Base-by-base conservation (phyloP, 176 grass and related monocot genomes). In the Zizania latifolia region DNA sequence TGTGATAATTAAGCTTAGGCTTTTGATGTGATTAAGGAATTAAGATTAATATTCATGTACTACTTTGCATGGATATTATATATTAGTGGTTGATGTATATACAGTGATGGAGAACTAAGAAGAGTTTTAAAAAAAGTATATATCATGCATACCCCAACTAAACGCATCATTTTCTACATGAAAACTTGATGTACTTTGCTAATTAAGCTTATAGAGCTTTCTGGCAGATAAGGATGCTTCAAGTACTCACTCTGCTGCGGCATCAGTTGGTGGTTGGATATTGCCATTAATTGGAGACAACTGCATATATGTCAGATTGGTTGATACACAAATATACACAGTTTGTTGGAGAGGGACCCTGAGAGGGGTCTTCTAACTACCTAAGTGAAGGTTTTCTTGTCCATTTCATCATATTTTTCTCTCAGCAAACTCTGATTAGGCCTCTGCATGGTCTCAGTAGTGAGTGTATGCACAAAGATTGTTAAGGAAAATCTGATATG, bases 351-450 rank as follows among this genome's bases (percentile, higher is more conserved):
- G 80, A 79, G 75, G 80, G 80, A 61, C 80, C 79, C 62, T 57
- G 75, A 88, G 80, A 88, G 75, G 68, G 81, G 71, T 78, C 54
- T 88, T 80, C 86, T 88, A 84, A 84, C 86, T 79, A 79, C 80
- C 80, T 56, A 81, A 69, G 78, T 64, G 86, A 79, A 70, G 61
- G 70, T 84, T 84, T 79, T 80, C 22, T 79, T 80, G 55, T 64
- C 75, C 75, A 76, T 79, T 70, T 88, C 81, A 78, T 69, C 44
- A 70, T 84, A 78, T 88, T 79, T 80, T n/a, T 43, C 70, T 63
- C 43, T 43, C 86, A 80, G 79, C 86, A 61, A 75, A 80, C 81
- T 83, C 86, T 84, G 35, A 30, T 68, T 74, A 67, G 51, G 79
- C 51, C 60, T 61, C 41, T 78, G 59, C 21, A 43, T 77, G 45